Evolutionary conservation across 108 stramenopile genomes (phyloP), one percentile per base, ranked within the genome.

Genomic region (Nitzschia putrida): DNA sequence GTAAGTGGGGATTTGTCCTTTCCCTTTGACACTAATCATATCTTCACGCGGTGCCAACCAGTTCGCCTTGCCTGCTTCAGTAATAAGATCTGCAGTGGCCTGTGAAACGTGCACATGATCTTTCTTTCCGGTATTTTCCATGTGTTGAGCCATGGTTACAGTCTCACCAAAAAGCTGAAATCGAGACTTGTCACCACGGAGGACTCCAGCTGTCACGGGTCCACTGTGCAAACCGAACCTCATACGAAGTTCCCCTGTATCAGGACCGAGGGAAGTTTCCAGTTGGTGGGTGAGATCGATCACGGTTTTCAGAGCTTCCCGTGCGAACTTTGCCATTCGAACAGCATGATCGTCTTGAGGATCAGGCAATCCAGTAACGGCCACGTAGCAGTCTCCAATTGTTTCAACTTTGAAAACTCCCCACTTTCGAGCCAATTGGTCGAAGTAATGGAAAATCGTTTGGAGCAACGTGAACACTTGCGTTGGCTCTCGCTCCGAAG

Each of bases 151-250:
- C 13, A 13, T 44, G 13, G 9, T 44, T 9, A 44, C 44, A 13
- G 44, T 44, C 9, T 44, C 44, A 11, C 44, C 44, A 44, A 44
- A 44, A 9, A 44, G 44, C 13, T 44, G 44, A 13, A 44, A 44
- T 44, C 44, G 44, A 44, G 44, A 44, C 44, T 44, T 44, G 11
- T 44, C 44, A 13, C 44, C 44, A 44, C 44, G 44, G 44, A 44
- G 44, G 11, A 44, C 44, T 44, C 44, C 44, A 44, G 44, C 44
- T 44, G 44, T 44, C 13, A 44, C 44, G 9, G 44, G 44, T 11
- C 44, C 44, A 44, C 44, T 44, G 44, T 44, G 44, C 44, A 44
- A 44, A 44, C 44, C 44, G 13, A 44, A 44, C 9, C 44, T 9
- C 44, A 44, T 44, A 13, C 11, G 13, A 11, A 44, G 13, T 11